Base-by-base conservation (phyloP, 2,329 filamentous ascomycete species). In the Sphaerulina populicola region DNA sequence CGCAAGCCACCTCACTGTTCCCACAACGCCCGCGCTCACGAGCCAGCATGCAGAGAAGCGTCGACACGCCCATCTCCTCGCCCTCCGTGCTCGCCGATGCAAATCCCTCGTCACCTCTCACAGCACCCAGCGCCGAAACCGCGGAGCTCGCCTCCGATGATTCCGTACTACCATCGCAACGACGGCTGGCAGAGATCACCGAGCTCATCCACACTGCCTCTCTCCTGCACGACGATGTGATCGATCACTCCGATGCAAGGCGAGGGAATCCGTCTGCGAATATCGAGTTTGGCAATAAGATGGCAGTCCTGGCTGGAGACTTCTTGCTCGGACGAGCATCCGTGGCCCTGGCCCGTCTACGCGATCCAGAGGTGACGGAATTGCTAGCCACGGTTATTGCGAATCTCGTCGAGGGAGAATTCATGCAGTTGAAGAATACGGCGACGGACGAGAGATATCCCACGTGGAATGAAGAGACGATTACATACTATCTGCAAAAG, bases 341-440 rank as follows among this genome's bases (percentile, higher is more conserved):
- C 0, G 90, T 97, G 6, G 91, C 91, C 5, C 78, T 98, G 38
- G 93, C 93, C 11, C 82, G 93, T 38, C 74, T 98, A 53, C 81
- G 91, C 30, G 88, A 98, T 65, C 86, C 90, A 39, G 93, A 98
- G 70, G 93, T 98, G 2, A 88, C 89, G 7, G 93, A 98, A 72
- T 78, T 98, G 6, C 75, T 98, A 29, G 89, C 93, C 3, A 97
- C 91, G 0, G 93, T 97, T 38, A 97, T 98, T 61, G 91, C 93
- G 40, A 98, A 98, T 68, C 76, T 98, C 23, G 90, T 98, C 15
- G 93, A 98, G 72, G 93, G 93, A 65, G 93, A 98, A 71, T 97
- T 98, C 74, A 98, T 98, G 93, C 93, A 98, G 74, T 76, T 98
- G 62, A 94, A 95, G 74, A 98, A 98, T 71, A 97, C 93, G 1